A percentile compares a stretch with the other conserved stretches of the same genome.
These are phyloP conservation scores for Soucietia sequanensis DNA, from an alignment of 805 yeast genomes.

Conservation along the genomic window DNA sequence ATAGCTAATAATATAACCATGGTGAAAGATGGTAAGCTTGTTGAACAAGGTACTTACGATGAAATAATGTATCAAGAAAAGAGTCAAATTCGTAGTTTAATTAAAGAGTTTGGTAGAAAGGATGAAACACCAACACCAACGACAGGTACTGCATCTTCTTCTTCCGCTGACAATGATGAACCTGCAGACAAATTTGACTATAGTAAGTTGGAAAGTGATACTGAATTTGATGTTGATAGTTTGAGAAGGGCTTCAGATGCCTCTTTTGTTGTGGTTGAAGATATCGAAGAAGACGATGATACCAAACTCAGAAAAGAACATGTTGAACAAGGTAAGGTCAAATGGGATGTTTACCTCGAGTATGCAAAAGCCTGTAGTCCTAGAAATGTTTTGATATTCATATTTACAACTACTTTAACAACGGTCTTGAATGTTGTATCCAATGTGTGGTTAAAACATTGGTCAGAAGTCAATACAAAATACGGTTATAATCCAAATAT, in stretches of 20 bases:
- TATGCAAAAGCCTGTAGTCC: conserved; percentile 89
- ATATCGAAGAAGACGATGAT: conserved; percentile 34
- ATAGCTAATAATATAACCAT: conserved; percentile 70
- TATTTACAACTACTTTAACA: conserved; percentile 54
- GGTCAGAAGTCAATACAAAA: conserved; percentile 88
- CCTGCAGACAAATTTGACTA: conserved; percentile 25
- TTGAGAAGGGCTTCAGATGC: conserved; percentile 67
- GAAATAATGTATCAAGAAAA: conserved; percentile 46
- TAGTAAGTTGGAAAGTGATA: conserved; percentile 26
- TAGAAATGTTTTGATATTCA: conserved; percentile 55
- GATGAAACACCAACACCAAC: conserved; percentile 7
- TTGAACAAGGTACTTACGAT: conserved; percentile 63
- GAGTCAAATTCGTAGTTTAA: conserved; percentile 52
- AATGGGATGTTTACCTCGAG: conserved; percentile 77
- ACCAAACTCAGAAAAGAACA: conserved; percentile 62
- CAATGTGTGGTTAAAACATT: conserved; percentile 92
- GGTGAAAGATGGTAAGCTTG: conserved; percentile 65
- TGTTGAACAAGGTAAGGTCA: conserved; percentile 90
- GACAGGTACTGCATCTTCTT: conserved; percentile 6
- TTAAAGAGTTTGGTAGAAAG: conserved; percentile 60
- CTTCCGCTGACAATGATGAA: conserved; percentile 13
- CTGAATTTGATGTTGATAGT: conserved; percentile 28
- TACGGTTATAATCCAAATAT: conserved; percentile 71
- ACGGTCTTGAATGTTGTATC: conserved; percentile 64
- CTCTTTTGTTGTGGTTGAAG: conserved; percentile 39